Base-by-base conservation (phyloP, 495 filamentous ascomycete genomes). In the Neurospora cerealis region DNA sequence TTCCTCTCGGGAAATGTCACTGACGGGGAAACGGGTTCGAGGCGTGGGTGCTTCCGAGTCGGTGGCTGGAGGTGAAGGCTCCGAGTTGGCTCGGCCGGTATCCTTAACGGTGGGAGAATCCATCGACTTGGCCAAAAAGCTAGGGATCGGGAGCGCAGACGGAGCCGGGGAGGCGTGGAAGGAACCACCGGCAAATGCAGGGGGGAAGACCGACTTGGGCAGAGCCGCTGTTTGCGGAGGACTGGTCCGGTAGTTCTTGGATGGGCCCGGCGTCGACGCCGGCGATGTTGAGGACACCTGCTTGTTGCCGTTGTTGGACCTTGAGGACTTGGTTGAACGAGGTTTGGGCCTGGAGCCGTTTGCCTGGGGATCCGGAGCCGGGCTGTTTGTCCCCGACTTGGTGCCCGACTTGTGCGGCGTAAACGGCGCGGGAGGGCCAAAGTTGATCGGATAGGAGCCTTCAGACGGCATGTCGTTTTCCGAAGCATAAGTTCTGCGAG, bases 151-250 rank as follows among this genome's bases (percentile, higher is more conserved):
- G 6, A 99, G 87, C n/a, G 93, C 89, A 4, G 94, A 95, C 3
- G 96, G 92, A 4, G 94, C 95, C 17, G 96, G 96, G 3, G 96
- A 99, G 13, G 93, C 92, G 80, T 98, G 95, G 81, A 99, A 99
- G 0, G 93, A 96, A 19, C 95, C 93, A 19, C 96, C 96, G 17
- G 96, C 96, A 81, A 97, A 99, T 73, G 93, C 87, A 74, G 88
- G 79, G 60, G 85, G 87, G 21, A 88, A 83, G 10, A 77, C 73
- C 17, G 83, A 75, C 72, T 83, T 83, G 17, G 79, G 69, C 28
- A 66, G 54, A 32, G 66, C 48, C 13, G 77, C 76, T 17, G 77
- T 75, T 28, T 81, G 77, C 15, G 83, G 83, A 28, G 85, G 84
- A 3, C 84, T 87, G 40, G 72, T 79, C n/a, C 81, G 79, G 36